Evolutionary conservation across 2,329 filamentous ascomycete genomes (phyloP).

Genomic region (Penicillium fuscoglaucum): DNA sequence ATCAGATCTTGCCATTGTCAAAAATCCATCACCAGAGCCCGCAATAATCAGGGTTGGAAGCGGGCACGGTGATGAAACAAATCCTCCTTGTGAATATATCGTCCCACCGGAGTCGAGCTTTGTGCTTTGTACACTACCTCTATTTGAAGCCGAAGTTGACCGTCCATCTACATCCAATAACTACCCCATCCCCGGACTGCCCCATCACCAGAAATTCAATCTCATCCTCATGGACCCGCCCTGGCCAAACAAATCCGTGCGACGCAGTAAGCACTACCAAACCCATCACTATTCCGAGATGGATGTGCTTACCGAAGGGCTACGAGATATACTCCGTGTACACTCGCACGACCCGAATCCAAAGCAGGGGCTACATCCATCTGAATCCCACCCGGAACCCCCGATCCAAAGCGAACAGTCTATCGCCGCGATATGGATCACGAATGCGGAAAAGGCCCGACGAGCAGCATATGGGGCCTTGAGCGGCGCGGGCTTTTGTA

Average conservation of each 20-base stretch:
- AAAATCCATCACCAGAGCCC: slow-evolving; percentile 31
- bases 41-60: slow-evolving; percentile 12
- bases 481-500: slow-evolving; percentile 47
- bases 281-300: slow-evolving; percentile 34
- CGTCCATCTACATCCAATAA: not conserved
- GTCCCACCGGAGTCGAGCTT: slow-evolving; percentile 54
- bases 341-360: slow-evolving; percentile 38
- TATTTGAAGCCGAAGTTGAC: slow-evolving; percentile 15
- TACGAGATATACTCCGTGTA: slow-evolving; percentile 48
- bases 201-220: slow-evolving; percentile 50
- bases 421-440: slow-evolving; percentile 62
- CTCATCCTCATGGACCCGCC: slow-evolving; percentile 64
- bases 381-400: not conserved
- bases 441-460: slow-evolving; percentile 56
- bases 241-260: slow-evolving; percentile 63
- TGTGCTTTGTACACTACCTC: slow-evolving; percentile 42
- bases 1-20: slow-evolving; percentile 30
- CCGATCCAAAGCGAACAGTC: slow-evolving; percentile 13
- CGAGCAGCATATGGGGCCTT: slow-evolving; percentile 48
- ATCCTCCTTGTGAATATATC: slow-evolving; percentile 23
- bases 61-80: slow-evolving; percentile 26
- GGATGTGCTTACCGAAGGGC: slow-evolving; percentile 30
- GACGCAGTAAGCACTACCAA: slow-evolving; percentile 52
- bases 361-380: slow-evolving; percentile 31
- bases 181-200: slow-evolving; percentile 30